These are phyloP conservation scores for Neophaeococcomyces aloes DNA, from an alignment of 2,329 filamentous ascomycete genomes.

Conservation along the genomic window DNA sequence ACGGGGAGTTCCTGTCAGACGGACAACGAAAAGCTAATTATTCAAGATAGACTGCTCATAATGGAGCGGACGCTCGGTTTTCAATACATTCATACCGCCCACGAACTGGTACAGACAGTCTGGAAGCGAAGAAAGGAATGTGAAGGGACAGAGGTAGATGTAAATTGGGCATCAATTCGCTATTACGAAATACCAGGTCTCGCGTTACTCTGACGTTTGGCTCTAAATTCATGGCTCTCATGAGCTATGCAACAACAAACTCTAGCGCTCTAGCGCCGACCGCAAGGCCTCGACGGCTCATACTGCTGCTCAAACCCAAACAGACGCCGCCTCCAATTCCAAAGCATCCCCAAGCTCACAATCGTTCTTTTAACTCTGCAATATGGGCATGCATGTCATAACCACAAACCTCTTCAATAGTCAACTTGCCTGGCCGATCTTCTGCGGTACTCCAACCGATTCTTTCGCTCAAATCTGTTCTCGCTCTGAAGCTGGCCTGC, in stretches of 20 bases:
- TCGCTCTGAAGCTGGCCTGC: constrained; percentile 20
- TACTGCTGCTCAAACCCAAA: no score
- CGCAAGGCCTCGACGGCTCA: no score
- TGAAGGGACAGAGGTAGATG: no score
- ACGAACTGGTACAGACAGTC: constrained; percentile 32
- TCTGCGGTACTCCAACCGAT: constrained; percentile 23
- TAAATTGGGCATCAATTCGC: no score
- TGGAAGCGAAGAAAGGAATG: constrained; percentile 24
- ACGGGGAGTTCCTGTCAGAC: constrained; percentile 30
- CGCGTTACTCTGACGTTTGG: no score
- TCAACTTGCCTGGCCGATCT: constrained; percentile 25
- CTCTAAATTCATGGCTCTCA: no score
- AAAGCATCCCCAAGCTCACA: no score
- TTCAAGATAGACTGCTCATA: constrained; percentile 33
- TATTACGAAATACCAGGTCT: no score
- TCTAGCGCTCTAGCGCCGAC: no score
- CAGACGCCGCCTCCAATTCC: no score
- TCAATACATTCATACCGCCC: constrained; percentile 33
- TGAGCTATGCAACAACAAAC: no score
- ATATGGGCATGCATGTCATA: constrained; percentile 23
- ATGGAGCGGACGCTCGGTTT: constrained; percentile 38
- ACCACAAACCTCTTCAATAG: constrained; percentile 27
- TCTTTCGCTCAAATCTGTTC: constrained; percentile 11
- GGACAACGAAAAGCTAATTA: constrained; percentile 30
- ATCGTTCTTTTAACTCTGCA: no score